Conservation (phyloP, 148 eudicot species). For the Nepenthes mirabilis region DNA sequence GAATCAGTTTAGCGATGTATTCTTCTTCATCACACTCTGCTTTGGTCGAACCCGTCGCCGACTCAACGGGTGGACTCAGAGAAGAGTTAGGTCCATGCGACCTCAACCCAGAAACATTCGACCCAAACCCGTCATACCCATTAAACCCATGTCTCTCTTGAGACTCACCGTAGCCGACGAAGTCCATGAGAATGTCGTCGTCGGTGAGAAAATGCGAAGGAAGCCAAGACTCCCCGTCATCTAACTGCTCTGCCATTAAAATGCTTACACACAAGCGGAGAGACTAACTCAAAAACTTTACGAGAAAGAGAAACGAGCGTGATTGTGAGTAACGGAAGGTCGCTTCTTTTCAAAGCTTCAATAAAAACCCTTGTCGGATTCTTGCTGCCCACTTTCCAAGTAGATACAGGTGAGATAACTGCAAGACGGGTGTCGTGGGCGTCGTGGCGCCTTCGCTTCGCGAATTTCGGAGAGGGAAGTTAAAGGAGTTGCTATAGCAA, state of each 20-base stretch:
- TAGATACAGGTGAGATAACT: too few species aligned
- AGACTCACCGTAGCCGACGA: conserved; percentile 2
- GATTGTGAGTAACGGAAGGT: too few species aligned
- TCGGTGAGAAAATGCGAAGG: conserved; percentile 65
- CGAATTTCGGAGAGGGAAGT: not conserved
- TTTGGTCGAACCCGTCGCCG: conserved; percentile 30
- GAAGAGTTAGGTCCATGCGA: conserved; percentile 18
- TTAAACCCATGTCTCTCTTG: not conserved
- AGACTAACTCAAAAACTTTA: not conserved
- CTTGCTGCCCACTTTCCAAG: too few species aligned
- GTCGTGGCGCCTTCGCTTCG: too few species aligned
- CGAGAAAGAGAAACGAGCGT: not conserved
- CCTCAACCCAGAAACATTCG: conserved; percentile 6
- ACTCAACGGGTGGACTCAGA: conserved; percentile 34
- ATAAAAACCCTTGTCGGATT: too few species aligned
- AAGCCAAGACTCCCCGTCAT: conserved; percentile 59
- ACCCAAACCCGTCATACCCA: not conserved
- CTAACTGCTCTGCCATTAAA: conserved; percentile 30
- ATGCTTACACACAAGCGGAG: not conserved
- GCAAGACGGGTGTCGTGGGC: too few species aligned
- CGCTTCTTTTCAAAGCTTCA: too few species aligned
- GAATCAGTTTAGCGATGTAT: conserved; percentile 22
- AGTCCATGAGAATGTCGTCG: conserved; percentile 50
- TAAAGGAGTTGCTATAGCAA: not conserved
- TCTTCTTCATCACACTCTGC: conserved; percentile 60